Conservation (phyloP, 208 protist species). For the Porcisia hertigi region DNA sequence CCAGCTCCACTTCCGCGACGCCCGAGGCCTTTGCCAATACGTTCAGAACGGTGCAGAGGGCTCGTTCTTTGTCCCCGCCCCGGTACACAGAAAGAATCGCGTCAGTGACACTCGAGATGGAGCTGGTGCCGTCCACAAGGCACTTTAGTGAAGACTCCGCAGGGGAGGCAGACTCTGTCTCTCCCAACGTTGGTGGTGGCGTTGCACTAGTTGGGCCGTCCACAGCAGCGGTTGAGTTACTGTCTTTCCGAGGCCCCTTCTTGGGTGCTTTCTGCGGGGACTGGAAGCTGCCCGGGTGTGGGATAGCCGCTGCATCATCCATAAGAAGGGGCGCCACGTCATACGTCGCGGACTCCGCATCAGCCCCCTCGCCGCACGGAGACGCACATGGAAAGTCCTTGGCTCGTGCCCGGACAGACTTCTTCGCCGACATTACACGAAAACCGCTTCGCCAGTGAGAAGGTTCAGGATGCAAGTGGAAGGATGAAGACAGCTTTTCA, state of each 20-base stretch:
- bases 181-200: constrained; percentile 18
- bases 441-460: neutral
- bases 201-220: neutral
- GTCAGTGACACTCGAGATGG: constrained; percentile 32
- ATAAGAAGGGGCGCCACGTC: constrained; percentile 32
- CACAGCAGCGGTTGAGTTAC: neutral
- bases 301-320: constrained; percentile 22
- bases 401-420: neutral
- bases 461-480: neutral
- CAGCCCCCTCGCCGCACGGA: neutral
- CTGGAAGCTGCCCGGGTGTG: neutral
- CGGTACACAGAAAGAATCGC: constrained; percentile 62
- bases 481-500: no score
- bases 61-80: constrained; percentile 29
- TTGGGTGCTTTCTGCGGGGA: constrained; percentile 20
- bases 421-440: constrained; percentile 9
- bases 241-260: constrained; percentile 16
- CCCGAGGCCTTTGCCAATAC: constrained; percentile 73
- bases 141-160: constrained; percentile 47
- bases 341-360: constrained; percentile 12
- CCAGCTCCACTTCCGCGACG: constrained; percentile 73
- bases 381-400: neutral
- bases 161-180: constrained; percentile 37
- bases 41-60: constrained; percentile 78
- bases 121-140: constrained; percentile 48